These are phyloP conservation scores for Aspergillus fructus DNA, from an alignment of 2,329 filamentous ascomycete species.

Conservation along the genomic window DNA sequence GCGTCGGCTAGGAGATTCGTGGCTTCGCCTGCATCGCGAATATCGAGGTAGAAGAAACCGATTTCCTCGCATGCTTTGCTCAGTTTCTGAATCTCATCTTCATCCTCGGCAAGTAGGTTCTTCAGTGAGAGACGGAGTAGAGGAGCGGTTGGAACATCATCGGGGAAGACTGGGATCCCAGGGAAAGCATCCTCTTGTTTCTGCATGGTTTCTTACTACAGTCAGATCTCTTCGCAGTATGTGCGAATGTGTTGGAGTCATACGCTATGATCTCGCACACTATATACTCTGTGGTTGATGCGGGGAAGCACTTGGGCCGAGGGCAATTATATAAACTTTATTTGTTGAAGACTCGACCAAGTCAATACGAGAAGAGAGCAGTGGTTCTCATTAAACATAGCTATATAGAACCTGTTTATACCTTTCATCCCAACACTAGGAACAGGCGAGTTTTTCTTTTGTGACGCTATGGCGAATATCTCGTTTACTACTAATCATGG, in stretches of 20 bases:
- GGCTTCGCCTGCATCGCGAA: constrained; percentile 40
- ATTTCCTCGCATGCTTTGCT: constrained; percentile 47
- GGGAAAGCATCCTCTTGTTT: constrained; percentile 20
- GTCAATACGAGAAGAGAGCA: too few species aligned
- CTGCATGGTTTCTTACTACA: not conserved
- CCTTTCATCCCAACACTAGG: too few species aligned
- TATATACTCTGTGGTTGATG: constrained; percentile 14
- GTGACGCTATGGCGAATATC: too few species aligned
- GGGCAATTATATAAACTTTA: not conserved
- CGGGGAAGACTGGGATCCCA: constrained; percentile 42
- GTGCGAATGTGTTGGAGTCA: not conserved
- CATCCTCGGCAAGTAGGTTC: constrained; percentile 39
- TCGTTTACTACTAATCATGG: too few species aligned
- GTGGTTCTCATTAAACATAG: too few species aligned
- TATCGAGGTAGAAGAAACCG: constrained; percentile 59
- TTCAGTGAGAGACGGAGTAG: constrained; percentile 43
- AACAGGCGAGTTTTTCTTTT: too few species aligned
- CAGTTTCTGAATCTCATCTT: constrained; percentile 35
- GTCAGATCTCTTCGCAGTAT: not conserved
- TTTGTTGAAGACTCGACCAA: too few species aligned
- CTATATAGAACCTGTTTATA: too few species aligned
- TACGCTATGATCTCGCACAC: not conserved
- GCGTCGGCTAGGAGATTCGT: constrained; percentile 44
- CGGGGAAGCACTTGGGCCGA: constrained; percentile 23
- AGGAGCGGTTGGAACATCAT: constrained; percentile 44